Conservation (phyloP, 371 early-diverging fungal species). For the Mucor mucedo region DNA sequence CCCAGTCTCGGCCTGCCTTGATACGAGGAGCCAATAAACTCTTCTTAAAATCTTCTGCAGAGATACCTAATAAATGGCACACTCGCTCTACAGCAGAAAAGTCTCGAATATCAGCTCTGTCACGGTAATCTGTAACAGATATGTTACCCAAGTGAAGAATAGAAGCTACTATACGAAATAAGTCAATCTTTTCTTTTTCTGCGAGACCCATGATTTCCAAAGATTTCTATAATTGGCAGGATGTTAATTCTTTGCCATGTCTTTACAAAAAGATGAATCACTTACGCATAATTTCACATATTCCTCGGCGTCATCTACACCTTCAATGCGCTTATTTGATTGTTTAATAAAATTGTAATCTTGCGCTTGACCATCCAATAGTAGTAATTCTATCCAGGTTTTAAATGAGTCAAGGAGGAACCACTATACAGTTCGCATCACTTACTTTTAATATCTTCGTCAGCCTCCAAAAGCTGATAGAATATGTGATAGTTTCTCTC, state of each 20-base stretch:
- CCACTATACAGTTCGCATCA: neutral
- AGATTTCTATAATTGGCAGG: conserved; percentile 58
- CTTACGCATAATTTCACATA: conserved; percentile 68
- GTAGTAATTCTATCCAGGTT: conserved; percentile 53
- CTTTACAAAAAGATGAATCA: neutral
- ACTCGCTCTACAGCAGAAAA: conserved; percentile 58
- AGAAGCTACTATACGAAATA: conserved; percentile 90
- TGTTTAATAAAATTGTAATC: conserved; percentile 85
- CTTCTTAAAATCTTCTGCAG: conserved; percentile 87
- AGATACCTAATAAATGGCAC: conserved; percentile 95
- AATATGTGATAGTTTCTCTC: conserved; percentile 99
- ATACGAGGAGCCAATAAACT: conserved; percentile 91
- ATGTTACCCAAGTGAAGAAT: conserved; percentile 98
- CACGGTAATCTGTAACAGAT: conserved; percentile 73
- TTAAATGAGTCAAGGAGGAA: neutral
- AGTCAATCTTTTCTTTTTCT: conserved; percentile 78
- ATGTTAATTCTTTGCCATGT: neutral
- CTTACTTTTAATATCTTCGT: conserved; percentile 61
- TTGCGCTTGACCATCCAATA: conserved; percentile 66
- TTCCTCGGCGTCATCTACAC: conserved; percentile 91
- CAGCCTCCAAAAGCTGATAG: conserved; percentile 96
- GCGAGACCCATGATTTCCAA: conserved; percentile 89
- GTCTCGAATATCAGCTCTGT: conserved; percentile 90
- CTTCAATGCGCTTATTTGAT: conserved; percentile 87
- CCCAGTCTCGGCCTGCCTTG: conserved; percentile 98